Conservation (phyloP, 2,329 filamentous ascomycete genomes). For the Cercospora zeae-maydis region DNA sequence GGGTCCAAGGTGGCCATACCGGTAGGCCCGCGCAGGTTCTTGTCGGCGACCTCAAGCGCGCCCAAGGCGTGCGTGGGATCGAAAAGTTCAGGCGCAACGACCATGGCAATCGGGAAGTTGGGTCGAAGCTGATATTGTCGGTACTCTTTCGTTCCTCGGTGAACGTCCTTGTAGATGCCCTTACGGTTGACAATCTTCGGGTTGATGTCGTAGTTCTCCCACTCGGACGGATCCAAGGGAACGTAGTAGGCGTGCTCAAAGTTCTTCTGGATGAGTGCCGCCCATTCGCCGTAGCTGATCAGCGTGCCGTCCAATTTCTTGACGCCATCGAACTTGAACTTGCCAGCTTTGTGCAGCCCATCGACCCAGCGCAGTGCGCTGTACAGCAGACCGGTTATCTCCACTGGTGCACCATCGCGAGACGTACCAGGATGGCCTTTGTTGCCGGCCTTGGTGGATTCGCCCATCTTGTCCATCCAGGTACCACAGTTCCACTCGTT, state of each 20-base stretch:
- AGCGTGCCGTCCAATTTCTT: slow-evolving; percentile 46
- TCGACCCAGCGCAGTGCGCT: slow-evolving; percentile 81
- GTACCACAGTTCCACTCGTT: slow-evolving; percentile 95
- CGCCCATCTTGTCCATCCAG: slow-evolving; percentile 99
- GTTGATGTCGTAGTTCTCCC: slow-evolving; percentile 76
- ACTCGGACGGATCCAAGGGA: slow-evolving; percentile 65
- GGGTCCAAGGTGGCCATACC: slow-evolving; percentile 97
- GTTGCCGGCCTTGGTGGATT: slow-evolving; percentile 82
- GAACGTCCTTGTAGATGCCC: slow-evolving; percentile 97
- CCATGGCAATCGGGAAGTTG: slow-evolving; percentile 96
- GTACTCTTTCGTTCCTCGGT: slow-evolving; percentile 89
- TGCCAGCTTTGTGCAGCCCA: slow-evolving; percentile 61
- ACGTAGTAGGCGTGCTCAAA: slow-evolving; percentile 94
- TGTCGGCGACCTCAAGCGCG: slow-evolving; percentile 76
- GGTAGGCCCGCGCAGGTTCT: slow-evolving; percentile 74
- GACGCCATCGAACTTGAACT: slow-evolving; percentile 71
- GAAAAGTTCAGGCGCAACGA: slow-evolving; percentile 85
- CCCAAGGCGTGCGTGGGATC: slow-evolving; percentile 71
- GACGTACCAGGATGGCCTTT: slow-evolving; percentile 96
- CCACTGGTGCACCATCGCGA: slow-evolving; percentile 88
- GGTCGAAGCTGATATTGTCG: slow-evolving; percentile 95
- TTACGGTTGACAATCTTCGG: slow-evolving; percentile 75
- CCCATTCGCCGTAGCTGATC: slow-evolving; percentile 76
- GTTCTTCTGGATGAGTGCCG: slow-evolving; percentile 70
- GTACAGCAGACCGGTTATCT: slow-evolving; percentile 91